Base-by-base conservation (phyloP, 108 stramenopile species). In the Chaetoceros muelleri region DNA sequence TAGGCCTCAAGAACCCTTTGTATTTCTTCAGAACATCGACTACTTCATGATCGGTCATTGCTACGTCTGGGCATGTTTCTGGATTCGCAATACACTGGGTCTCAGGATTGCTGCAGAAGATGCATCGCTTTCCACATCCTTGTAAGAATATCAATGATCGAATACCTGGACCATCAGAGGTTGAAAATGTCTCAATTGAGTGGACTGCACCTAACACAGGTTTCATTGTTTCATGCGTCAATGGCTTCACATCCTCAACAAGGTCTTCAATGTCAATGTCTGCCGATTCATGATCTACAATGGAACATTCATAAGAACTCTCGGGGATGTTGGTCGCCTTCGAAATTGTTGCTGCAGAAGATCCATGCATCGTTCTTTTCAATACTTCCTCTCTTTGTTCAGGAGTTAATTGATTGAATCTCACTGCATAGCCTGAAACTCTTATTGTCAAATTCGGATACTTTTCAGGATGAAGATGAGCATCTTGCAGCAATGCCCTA, bases 351-450 rank as follows among this genome's bases (percentile, higher is more conserved):
- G 50, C 57, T n/a, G 62, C 62, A 46, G 30, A 58, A 30, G 67
- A 24, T 10, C 70, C 65, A 40, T 73, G 76, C 64, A 73, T 70
- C 13, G 81, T 82, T 44, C 81, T 51, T 8, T 70, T 62, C 40
- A 82, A 53, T 2, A 82, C 72, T 60, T 82, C 81, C 44, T 77
- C 76, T 46, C 78, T 77, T 48, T 82, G 81, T 62, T 82, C 78
- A 0, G 69, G 75, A 3, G 81, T 82, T 10, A 82, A 67, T 22
- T 71, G 69, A 54, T 79, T 76, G 69, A 82, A 82, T 17, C 67
- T 55, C 20, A 82, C 81, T 18, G 81, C 81, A 54, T 82, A 82
- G 25, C 81, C 81, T 34, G 59, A 62, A 24, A 82, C 78, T 21
- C 81, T 65, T 44, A 82, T 76, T 2, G 78, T 79, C 45, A 82